Percentiles rank a stretch among this genome's conserved stretches.
Evolutionary conservation across 768 basidiomycete species (phyloP).

Genomic region (Termitomyces sp.): DNA sequence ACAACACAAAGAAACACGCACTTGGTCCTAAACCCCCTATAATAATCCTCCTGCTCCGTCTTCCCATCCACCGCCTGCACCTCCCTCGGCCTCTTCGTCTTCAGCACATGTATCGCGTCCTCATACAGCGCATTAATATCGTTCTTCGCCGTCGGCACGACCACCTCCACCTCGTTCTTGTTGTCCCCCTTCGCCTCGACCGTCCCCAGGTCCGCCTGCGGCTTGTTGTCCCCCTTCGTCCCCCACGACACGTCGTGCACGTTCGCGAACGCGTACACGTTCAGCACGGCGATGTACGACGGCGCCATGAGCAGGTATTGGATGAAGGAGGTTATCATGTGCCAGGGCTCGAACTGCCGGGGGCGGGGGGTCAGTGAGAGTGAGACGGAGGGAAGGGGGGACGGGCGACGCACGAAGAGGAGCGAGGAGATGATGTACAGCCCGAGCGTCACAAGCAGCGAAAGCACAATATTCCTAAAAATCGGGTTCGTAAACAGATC

Average conservation of each 20-base stretch:
- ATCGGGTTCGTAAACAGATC: constrained; percentile 75
- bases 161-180: constrained; percentile 83
- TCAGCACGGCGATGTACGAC: constrained; percentile 90
- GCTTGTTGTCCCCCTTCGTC: constrained; percentile 91
- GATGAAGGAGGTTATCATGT: constrained; percentile 96
- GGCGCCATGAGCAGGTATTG: constrained; percentile 92
- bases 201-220: constrained; percentile 74
- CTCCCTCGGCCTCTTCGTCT: constrained; percentile 72
- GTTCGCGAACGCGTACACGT: constrained; percentile 88
- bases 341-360: constrained; percentile 89
- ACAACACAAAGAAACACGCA: constrained; percentile 29
- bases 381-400: background rate
- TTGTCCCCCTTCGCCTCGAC: constrained; percentile 29
- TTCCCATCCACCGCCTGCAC: constrained; percentile 57
- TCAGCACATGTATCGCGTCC: constrained; percentile 81
- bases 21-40: constrained; percentile 89
- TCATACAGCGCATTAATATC: constrained; percentile 91
- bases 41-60: constrained; percentile 82
- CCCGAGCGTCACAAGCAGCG: constrained; percentile 83
- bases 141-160: constrained; percentile 80
- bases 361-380: background rate
- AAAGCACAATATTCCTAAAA: constrained; percentile 84
- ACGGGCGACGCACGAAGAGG: constrained; percentile 64
- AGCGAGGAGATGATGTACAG: constrained; percentile 82
- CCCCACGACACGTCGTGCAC: constrained; percentile 95